Evolutionary conservation across 208 protist species (phyloP).

Genomic region (Trypanosoma caninum): DNA sequence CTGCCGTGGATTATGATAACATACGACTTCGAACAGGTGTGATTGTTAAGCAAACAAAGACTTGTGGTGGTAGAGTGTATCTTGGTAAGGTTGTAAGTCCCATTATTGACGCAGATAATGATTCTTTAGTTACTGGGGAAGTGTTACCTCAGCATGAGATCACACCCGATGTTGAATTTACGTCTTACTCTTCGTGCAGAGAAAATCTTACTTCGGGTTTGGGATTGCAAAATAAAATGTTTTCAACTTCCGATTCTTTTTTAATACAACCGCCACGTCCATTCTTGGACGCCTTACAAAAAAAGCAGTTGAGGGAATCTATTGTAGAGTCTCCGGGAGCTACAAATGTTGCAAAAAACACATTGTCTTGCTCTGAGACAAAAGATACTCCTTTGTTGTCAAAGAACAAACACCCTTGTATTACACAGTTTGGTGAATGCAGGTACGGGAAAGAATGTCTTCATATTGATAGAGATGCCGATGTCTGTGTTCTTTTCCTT

Average conservation of each 20-base stretch:
- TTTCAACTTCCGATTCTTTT: background rate
- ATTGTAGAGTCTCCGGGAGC: no score
- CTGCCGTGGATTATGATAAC: background rate
- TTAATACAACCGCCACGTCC: conserved; percentile 13
- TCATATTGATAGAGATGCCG: conserved; percentile 51
- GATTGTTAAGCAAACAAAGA: conserved; percentile 1
- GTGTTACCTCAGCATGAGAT: conserved; percentile 8
- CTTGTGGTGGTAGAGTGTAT: conserved; percentile 1
- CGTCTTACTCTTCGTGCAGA: no score
- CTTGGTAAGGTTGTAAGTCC: background rate
- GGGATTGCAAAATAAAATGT: background rate
- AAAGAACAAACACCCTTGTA: conserved; percentile 54
- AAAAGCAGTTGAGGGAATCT: background rate
- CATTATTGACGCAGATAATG: background rate
- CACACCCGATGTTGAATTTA: no score
- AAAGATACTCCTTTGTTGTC: no score
- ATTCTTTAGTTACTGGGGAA: background rate
- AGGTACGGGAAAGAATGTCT: conserved; percentile 60
- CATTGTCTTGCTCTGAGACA: no score
- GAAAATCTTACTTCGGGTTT: no score
- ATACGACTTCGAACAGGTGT: conserved; percentile 12
- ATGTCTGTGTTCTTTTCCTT: conserved; percentile 74
- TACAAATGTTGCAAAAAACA: no score
- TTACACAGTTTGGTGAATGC: conserved; percentile 69
- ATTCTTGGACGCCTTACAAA: conserved; percentile 29